Percentiles rank a stretch among this genome's conserved stretches.
phyloP scores from a whole-genome alignment of 805 yeast species.

The Saccharomycopsis olivae region DNA sequence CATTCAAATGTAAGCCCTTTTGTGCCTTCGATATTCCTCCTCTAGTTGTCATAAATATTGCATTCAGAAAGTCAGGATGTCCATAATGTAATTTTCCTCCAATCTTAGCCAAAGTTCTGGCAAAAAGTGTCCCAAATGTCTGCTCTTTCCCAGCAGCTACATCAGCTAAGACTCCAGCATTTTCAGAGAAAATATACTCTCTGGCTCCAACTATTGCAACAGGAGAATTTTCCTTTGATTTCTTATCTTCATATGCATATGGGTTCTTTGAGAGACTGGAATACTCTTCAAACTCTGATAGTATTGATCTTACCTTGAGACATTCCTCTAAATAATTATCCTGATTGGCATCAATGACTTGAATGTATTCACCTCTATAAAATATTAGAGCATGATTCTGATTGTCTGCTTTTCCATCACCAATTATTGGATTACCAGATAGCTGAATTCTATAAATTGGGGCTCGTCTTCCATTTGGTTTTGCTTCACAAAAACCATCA shows the following conservation, averaged over 20 bases:
- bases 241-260: conserved; percentile 60
- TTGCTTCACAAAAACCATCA: conserved; percentile 69
- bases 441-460: conserved; percentile 67
- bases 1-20: conserved; percentile 76
- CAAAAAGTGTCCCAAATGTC: conserved; percentile 77
- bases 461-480: conserved; percentile 64
- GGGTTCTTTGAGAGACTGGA: conserved; percentile 71
- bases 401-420: conserved; percentile 85
- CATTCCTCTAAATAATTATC: conserved; percentile 82
- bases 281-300: conserved; percentile 76
- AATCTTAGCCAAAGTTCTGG: conserved; percentile 73
- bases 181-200: conserved; percentile 80
- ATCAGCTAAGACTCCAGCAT: conserved; percentile 78
- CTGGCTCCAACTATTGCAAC: conserved; percentile 84
- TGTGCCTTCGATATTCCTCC: conserved; percentile 87
- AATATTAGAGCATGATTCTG: conserved; percentile 75
- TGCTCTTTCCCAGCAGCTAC: conserved; percentile 89
- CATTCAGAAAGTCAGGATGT: conserved; percentile 77
- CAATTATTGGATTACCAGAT: conserved; percentile 78
- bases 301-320: conserved; percentile 67
- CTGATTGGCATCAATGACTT: conserved; percentile 79
- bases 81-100: conserved; percentile 86
- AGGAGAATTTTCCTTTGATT: conserved; percentile 47
- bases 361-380: conserved; percentile 78
- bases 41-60: conserved; percentile 70